A percentile compares a stretch with the other conserved stretches of the same genome.
Conservation (phyloP, 2,329 filamentous ascomycete species). For the Claviceps sp. region DNA sequence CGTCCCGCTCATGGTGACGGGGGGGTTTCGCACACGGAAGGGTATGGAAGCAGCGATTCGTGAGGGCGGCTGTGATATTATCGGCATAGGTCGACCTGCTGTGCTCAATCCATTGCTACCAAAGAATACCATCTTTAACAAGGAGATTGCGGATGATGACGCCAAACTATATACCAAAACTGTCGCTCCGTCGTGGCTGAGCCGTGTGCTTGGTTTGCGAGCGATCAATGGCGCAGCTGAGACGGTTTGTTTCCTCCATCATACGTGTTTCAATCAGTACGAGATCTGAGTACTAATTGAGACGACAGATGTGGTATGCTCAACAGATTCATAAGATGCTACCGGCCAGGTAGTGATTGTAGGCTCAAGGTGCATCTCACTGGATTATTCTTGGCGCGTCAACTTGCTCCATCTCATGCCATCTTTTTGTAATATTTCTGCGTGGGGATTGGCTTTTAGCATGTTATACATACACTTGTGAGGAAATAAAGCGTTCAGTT, state of each 20-base stretch:
- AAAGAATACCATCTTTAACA: conserved; percentile 21
- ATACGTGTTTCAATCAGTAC: not conserved
- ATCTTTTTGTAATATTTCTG: not conserved
- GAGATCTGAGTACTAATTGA: not conserved
- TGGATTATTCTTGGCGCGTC: too few species aligned
- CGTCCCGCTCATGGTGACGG: conserved; percentile 43
- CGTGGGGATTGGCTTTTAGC: too few species aligned
- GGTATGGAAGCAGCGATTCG: conserved; percentile 28
- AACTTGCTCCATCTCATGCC: not conserved
- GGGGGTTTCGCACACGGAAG: conserved; percentile 41
- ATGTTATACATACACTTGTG: too few species aligned
- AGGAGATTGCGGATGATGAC: conserved; percentile 19
- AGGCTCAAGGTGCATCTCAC: not conserved
- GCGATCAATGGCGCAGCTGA: conserved; percentile 7
- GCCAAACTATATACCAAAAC: conserved; percentile 17
- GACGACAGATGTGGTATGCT: conserved; percentile 2
- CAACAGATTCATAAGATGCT: conserved; percentile 1
- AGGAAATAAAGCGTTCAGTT: too few species aligned
- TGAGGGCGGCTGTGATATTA: conserved; percentile 25
- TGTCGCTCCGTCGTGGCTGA: conserved; percentile 12
- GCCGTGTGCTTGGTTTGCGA: conserved; percentile 11
- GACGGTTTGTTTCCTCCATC: conserved; percentile 4
- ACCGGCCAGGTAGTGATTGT: not conserved
- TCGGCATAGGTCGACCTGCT: conserved; percentile 27
- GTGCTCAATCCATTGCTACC: conserved; percentile 25